Evolutionary conservation across 768 basidiomycete species (phyloP).

Genomic region (Rhodotorula babjevae): DNA sequence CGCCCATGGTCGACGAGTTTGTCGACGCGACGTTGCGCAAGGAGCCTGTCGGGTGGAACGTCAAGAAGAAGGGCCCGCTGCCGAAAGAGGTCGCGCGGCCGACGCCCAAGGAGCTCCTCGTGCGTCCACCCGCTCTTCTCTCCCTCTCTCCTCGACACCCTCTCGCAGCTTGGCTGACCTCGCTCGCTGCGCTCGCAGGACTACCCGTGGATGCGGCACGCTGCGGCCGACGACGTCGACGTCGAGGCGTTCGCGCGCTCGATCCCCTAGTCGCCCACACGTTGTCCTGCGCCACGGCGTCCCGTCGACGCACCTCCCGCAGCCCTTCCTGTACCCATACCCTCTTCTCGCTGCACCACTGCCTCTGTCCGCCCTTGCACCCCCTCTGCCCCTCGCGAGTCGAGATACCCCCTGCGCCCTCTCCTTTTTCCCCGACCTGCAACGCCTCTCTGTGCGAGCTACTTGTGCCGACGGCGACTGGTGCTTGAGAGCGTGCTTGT

Average conservation of each 20-base stretch:
- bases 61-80: conserved; percentile 57
- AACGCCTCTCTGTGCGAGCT: too few relatives aligned
- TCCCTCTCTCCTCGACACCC: background rate
- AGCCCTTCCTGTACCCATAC: too few relatives aligned
- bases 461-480: too few relatives aligned
- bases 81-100: conserved; percentile 74
- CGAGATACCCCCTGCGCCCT: too few relatives aligned
- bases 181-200: conserved; percentile 51
- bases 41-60: conserved; percentile 61
- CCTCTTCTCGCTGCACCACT: too few relatives aligned
- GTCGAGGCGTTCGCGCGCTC: conserved; percentile 66
- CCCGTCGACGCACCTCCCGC: too few relatives aligned
- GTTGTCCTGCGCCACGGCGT: too few relatives aligned
- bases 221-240: conserved; percentile 61
- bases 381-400: too few relatives aligned
- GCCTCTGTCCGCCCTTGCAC: too few relatives aligned
- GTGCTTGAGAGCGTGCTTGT: too few relatives aligned
- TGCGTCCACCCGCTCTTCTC: background rate
- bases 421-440: too few relatives aligned
- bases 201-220: conserved; percentile 67
- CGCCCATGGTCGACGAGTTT: conserved; percentile 71
- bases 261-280: conserved; percentile 15
- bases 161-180: background rate
- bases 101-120: conserved; percentile 46
- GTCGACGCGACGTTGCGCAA: conserved; percentile 86